Conservation (phyloP, 169 alveolate genomes). For the Amoebophrya sp. region DNA sequence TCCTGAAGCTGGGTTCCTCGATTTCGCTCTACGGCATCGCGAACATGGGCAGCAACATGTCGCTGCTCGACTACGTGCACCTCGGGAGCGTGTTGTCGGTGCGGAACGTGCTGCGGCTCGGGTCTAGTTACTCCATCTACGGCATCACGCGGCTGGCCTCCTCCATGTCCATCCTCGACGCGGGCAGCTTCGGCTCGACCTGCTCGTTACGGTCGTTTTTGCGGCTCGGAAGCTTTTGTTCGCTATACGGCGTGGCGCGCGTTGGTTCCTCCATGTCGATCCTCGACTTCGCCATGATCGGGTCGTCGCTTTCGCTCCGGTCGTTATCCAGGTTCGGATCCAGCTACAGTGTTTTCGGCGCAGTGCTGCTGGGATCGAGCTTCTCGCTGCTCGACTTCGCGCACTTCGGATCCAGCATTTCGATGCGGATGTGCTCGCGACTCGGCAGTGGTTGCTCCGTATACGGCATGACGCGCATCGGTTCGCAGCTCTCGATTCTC, state of each 20-base stretch:
- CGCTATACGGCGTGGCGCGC: not conserved
- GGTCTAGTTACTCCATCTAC: not conserved
- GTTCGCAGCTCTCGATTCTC: not conserved
- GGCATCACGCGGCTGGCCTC: not conserved
- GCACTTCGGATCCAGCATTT: not conserved
- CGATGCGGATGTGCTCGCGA: not conserved
- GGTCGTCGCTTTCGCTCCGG: not conserved
- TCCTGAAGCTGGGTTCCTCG: not conserved
- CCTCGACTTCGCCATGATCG: constrained; percentile 9
- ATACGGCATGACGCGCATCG: not conserved
- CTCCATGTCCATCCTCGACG: not conserved
- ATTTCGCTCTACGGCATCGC: constrained; percentile 7
- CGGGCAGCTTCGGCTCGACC: not conserved
- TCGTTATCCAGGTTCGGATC: not conserved
- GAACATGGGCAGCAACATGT: not conserved
- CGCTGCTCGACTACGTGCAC: constrained; percentile 8
- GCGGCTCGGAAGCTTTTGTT: not conserved
- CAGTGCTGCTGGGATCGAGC: not conserved
- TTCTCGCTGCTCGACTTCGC: not conserved
- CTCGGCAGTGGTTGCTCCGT: not conserved
- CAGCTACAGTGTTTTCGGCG: not conserved
- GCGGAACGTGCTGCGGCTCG: not conserved
- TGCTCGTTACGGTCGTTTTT: not conserved
- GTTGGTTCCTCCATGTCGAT: not conserved
- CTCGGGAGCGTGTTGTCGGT: not conserved